Base-by-base conservation (phyloP, 192 early-diverging fungal genomes). In the Coemansia sp. region DNA sequence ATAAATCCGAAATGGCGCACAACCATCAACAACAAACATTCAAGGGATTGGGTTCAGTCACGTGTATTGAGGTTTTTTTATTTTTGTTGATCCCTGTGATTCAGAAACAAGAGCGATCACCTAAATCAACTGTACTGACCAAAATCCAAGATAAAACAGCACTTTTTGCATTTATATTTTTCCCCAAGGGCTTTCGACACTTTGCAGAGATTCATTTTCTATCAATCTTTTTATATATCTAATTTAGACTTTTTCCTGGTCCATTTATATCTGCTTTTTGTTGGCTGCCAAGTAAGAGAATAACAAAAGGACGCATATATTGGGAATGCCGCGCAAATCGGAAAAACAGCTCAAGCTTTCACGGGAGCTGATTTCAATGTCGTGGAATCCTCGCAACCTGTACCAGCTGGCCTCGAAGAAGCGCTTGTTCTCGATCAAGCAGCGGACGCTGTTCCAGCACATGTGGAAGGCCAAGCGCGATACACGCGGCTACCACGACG, bases 381-480 rank as follows among this genome's bases (percentile, higher is more conserved):
- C 94, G 45, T 99, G 97, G 97, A 89, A 95, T 86, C 90, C 90
- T 72, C 88, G 90, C 84, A 97, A 96, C 83, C 86, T 97, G 60
- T 97, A 88, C 87, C 92, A 92, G 76, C 87, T 96, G 57, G 84
- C 88, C 22, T 76, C 79, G 18, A 88, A 90, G 52, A 76, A 61
- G 15, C 45, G 52, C 11, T 71, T 86, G 48, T 77, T 80, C 53
- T 69, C 58, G 11, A 73, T 75, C 51, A 85, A 81, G 56, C 73
- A 82, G 28, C 88, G 85, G 66, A 90, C 91, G 61, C 86, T 95
- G 22, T 99, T 90, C 83, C 94, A 97, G 85, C 94, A 96, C 76
- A 94, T 92, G 79, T 99, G 96, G 96, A 83, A 87, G 68, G 92
- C 95, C 28, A 99, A 99, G 86, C 88, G 90, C 66, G 92, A 95